Conservation (phyloP, 768 basidiomycete species). For the Boletus patriciae region DNA sequence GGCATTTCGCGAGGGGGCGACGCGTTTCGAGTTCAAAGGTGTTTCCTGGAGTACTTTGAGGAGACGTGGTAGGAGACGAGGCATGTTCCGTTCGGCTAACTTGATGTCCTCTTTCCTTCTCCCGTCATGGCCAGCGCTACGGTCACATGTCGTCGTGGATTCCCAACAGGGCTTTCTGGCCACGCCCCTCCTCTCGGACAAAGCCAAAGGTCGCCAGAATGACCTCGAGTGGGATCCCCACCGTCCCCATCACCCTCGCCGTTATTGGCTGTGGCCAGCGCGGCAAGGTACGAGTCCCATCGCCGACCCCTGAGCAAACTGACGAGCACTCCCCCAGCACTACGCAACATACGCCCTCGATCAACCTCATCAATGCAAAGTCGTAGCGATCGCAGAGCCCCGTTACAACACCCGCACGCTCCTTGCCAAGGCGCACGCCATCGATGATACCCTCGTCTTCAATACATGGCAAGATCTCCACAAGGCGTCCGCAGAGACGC, state of each 20-base stretch:
- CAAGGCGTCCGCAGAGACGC: constrained; percentile 63
- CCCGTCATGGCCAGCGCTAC: background rate
- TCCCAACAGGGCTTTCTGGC: constrained; percentile 37
- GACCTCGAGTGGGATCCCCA: constrained; percentile 6
- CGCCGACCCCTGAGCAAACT: background rate
- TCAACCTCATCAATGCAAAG: constrained; percentile 63
- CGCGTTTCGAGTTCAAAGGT: constrained; percentile 11
- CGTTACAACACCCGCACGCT: constrained; percentile 59
- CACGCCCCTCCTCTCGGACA: constrained; percentile 26
- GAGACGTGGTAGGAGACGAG: constrained; percentile 71
- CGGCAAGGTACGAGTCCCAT: constrained; percentile 53
- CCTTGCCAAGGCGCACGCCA: constrained; percentile 55
- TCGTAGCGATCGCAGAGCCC: constrained; percentile 86
- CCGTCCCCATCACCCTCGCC: constrained; percentile 62
- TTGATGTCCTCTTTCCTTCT: background rate
- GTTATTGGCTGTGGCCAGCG: constrained; percentile 84
- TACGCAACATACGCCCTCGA: constrained; percentile 65
- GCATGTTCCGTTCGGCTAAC: constrained; percentile 43
- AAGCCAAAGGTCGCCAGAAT: constrained; percentile 24
- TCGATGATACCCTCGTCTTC: constrained; percentile 73
- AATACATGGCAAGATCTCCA: constrained; percentile 68
- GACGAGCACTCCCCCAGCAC: constrained; percentile 37
- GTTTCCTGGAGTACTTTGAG: constrained; percentile 40
- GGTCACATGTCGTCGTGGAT: constrained; percentile 26
- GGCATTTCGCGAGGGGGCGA: constrained; percentile 11